phyloP scores from a whole-genome alignment of 108 stramenopile genomes.

The Fistulifera pelliculosa region DNA sequence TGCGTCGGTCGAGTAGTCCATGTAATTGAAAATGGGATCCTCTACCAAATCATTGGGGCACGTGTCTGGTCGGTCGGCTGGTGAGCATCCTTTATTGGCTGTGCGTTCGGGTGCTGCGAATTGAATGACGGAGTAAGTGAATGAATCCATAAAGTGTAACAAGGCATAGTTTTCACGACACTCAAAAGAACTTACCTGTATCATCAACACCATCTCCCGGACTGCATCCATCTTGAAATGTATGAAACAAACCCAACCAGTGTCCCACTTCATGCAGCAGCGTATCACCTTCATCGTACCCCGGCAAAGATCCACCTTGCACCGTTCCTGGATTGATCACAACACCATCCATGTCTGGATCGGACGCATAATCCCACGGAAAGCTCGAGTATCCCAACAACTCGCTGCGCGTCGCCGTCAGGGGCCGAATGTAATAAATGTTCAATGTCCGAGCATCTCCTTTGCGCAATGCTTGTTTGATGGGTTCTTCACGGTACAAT shows the following conservation, averaged over 20 bases:
- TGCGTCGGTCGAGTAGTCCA: conserved; percentile 18
- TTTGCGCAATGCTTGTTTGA: not conserved
- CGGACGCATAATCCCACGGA: not conserved
- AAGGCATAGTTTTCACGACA: no score
- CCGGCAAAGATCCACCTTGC: not conserved
- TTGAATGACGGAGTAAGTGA: no score
- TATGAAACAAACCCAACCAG: conserved; percentile 32
- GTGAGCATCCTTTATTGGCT: no score
- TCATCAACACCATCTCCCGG: no score
- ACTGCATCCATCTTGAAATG: conserved; percentile 7
- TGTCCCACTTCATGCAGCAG: conserved; percentile 32
- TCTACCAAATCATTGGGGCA: not conserved
- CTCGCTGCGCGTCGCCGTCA: not conserved
- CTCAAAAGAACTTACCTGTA: no score
- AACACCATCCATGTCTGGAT: conserved; percentile 1
- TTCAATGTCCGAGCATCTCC: not conserved
- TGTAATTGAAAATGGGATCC: conserved; percentile 19
- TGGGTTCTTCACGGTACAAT: not conserved
- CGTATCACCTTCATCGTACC: conserved; percentile 6
- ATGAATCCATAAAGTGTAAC: no score
- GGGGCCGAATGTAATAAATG: not conserved
- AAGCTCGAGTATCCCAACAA: not conserved
- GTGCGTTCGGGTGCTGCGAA: no score
- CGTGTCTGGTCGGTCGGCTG: not conserved
- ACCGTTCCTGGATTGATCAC: not conserved